A percentile compares a stretch with the other conserved stretches of the same genome.
Conservation (phyloP, 2,329 filamentous ascomycete species). For the Fusarium coffeatum region DNA sequence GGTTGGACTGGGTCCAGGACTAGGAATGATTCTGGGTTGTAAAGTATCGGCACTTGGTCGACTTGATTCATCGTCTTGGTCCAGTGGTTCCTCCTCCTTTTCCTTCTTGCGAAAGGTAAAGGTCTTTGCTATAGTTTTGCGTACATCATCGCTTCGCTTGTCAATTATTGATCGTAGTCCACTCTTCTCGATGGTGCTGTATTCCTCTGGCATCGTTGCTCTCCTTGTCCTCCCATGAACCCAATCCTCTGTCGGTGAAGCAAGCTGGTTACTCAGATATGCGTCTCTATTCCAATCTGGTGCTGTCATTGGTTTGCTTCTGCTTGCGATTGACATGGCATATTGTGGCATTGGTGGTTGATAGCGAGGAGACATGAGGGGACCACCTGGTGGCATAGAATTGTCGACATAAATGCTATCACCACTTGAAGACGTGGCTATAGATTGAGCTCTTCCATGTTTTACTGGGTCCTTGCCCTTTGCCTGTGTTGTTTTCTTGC, state of each 20-base stretch:
- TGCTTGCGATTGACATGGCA: constrained; percentile 4
- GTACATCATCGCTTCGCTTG: constrained; percentile 66
- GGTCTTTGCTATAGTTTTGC: constrained; percentile 64
- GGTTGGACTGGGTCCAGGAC: constrained; percentile 8
- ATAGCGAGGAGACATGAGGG: constrained; percentile 58
- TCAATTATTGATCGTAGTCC: constrained; percentile 64
- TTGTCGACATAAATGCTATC: constrained; percentile 56
- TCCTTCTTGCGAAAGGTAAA: constrained; percentile 64
- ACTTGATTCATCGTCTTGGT: constrained; percentile 32
- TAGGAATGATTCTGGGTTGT: constrained; percentile 25
- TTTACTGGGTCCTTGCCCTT: constrained; percentile 49
- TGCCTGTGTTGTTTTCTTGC: constrained; percentile 67
- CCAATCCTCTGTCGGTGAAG: constrained; percentile 52
- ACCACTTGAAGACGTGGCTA: constrained; percentile 52
- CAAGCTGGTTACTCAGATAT: constrained; percentile 46
- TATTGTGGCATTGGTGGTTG: constrained; percentile 46
- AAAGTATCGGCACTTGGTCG: constrained; percentile 41
- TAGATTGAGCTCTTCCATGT: constrained; percentile 51
- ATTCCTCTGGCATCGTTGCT: constrained; percentile 59
- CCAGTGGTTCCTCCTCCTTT: constrained; percentile 50
- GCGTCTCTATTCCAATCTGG: constrained; percentile 37
- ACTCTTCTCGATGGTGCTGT: constrained; percentile 66
- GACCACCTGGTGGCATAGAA: constrained; percentile 50
- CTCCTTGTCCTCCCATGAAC: constrained; percentile 58
- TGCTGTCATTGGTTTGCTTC: constrained; percentile 23